These are phyloP conservation scores for Populus hybrid DNA, from an alignment of 441 rosid genomes.

Conservation along the genomic window DNA sequence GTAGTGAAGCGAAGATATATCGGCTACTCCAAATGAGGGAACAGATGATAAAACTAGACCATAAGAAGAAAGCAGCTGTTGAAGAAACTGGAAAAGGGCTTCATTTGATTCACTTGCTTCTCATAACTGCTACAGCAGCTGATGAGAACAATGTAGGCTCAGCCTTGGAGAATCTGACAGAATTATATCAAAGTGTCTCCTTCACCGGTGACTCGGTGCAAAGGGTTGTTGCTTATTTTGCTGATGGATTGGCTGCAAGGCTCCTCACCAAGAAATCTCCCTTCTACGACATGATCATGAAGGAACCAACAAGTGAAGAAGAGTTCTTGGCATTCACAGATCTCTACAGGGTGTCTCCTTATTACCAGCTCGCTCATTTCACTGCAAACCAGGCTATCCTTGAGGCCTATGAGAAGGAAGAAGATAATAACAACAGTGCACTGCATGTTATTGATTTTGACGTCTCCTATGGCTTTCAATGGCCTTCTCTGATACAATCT, in stretches of 20 bases:
- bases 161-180: slow-evolving; percentile 37
- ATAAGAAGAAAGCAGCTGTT: slow-evolving; percentile 22
- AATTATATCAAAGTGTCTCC: slow-evolving; percentile 43
- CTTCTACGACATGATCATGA: slow-evolving; percentile 55
- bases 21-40: slow-evolving; percentile 54
- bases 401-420: slow-evolving; percentile 55
- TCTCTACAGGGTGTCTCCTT: slow-evolving; percentile 61
- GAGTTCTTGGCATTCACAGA: slow-evolving; percentile 54
- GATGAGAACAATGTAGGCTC: slow-evolving; percentile 33
- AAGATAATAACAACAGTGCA: slow-evolving; percentile 31
- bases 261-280: slow-evolving; percentile 55
- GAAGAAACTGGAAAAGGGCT: slow-evolving; percentile 45
- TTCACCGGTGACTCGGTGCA: slow-evolving; percentile 58
- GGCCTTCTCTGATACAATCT: slow-evolving; percentile 74
- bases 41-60: slow-evolving; percentile 41
- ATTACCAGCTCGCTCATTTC: slow-evolving; percentile 70
- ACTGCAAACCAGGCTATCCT: slow-evolving; percentile 59
- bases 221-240: slow-evolving; percentile 56
- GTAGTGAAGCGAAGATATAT: slow-evolving; percentile 43
- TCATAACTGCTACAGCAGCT: slow-evolving; percentile 49
- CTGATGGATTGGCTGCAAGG: slow-evolving; percentile 55
- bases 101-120: slow-evolving; percentile 57
- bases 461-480: slow-evolving; percentile 56
- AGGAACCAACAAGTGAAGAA: slow-evolving; percentile 44
- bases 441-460: slow-evolving; percentile 63